These are phyloP conservation scores for Penicillium steckii DNA, from an alignment of 495 filamentous ascomycete species.

Conservation along the genomic window DNA sequence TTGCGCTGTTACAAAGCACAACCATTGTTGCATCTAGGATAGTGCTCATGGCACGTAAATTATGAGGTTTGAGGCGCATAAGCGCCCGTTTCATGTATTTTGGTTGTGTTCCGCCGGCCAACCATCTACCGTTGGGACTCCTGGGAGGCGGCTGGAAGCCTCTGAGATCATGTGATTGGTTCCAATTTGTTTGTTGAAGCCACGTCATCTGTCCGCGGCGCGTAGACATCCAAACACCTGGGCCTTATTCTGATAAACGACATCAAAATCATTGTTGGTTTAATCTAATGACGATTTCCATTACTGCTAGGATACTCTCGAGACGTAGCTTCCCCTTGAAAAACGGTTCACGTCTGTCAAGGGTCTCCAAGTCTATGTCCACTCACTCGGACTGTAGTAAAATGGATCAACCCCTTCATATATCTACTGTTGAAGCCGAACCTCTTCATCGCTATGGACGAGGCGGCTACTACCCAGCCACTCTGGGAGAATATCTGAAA, in stretches of 20 bases:
- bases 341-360: conserved; percentile 4
- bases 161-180: conserved; percentile 12
- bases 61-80: conserved; percentile 3
- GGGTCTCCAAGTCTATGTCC: conserved; percentile 13
- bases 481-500: conserved; percentile 35
- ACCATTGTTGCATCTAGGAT: neutral
- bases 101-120: neutral
- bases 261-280: conserved; percentile 1
- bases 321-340: conserved; percentile 11
- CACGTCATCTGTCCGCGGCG: conserved; percentile 11
- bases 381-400: conserved; percentile 14
- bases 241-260: conserved; percentile 1
- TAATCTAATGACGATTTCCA: conserved; percentile 7
- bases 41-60: neutral
- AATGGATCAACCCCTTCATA: conserved; percentile 18
- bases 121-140: conserved; percentile 9
- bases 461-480: conserved; percentile 47
- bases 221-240: conserved; percentile 7
- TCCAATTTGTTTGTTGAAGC: conserved; percentile 2
- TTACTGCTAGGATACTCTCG: conserved; percentile 2
- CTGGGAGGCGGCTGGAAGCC: no score
- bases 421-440: conserved; percentile 21
- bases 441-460: conserved; percentile 30
- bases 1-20: neutral
- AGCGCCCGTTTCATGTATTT: neutral